These are phyloP conservation scores for Pseudogymnoascus sp. DNA, from an alignment of 2,329 filamentous ascomycete genomes.

Conservation along the genomic window DNA sequence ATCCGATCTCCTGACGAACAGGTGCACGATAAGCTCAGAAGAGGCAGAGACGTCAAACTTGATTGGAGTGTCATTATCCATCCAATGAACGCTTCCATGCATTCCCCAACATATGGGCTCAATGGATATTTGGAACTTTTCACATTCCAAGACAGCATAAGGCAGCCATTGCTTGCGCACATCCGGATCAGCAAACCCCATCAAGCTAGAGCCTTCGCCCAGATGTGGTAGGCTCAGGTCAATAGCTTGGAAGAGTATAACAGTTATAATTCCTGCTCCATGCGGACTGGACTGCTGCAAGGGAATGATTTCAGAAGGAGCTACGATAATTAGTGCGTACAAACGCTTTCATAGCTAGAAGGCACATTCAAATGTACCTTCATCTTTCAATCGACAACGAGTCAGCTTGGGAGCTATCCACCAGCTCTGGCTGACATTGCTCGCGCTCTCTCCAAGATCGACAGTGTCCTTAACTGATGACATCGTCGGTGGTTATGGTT, in stretches of 20 bases:
- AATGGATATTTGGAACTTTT: slow-evolving; percentile 94
- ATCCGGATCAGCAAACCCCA: background rate
- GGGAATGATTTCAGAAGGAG: background rate
- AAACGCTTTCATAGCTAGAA: background rate
- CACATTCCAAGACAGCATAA: slow-evolving; percentile 89
- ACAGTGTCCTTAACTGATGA: background rate
- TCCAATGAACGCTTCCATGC: slow-evolving; percentile 86
- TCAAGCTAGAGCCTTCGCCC: background rate
- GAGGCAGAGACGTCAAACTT: slow-evolving; percentile 94
- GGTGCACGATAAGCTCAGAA: slow-evolving; percentile 75
- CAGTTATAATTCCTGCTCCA: slow-evolving; percentile 4
- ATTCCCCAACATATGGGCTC: slow-evolving; percentile 81
- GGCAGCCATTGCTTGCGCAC: slow-evolving; percentile 55
- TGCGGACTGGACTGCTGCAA: background rate
- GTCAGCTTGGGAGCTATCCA: background rate
- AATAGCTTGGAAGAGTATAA: slow-evolving; percentile 9
- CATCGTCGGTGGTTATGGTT: background rate
- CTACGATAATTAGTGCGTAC: background rate
- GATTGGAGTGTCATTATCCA: slow-evolving; percentile 91
- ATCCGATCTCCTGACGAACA: slow-evolving; percentile 61
- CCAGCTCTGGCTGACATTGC: background rate
- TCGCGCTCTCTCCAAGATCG: background rate
- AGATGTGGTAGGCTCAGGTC: slow-evolving; percentile 8
- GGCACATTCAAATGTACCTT: background rate
- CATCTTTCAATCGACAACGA: background rate